Conservation (phyloP, 257 asterid genomes). For the Jasminum sambac region DNA sequence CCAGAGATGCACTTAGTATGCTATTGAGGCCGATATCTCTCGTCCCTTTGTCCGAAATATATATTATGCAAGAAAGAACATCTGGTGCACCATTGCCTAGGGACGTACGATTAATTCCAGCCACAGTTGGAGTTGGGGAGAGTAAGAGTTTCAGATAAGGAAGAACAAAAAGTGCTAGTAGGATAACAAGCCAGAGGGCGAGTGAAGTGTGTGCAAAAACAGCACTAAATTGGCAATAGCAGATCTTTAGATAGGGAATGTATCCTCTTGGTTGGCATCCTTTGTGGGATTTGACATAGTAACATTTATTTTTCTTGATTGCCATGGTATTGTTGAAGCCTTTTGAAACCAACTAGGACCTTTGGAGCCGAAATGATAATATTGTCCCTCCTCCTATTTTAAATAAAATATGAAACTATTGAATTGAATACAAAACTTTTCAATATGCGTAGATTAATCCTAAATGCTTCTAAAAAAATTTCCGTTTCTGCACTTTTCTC, state of each 20-base stretch:
- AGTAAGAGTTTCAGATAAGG: constrained; percentile 24
- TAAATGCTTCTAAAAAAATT: too few species aligned
- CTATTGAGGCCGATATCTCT: constrained; percentile 27
- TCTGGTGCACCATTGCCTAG: constrained; percentile 46
- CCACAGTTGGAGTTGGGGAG: constrained; percentile 32
- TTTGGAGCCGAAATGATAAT: too few species aligned
- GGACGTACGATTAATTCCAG: constrained; percentile 37
- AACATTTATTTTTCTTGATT: constrained; percentile 26
- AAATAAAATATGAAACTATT: too few species aligned
- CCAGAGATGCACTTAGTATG: constrained; percentile 27
- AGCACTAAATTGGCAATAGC: constrained; percentile 34
- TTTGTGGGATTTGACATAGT: constrained; percentile 28
- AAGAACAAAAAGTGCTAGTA: too few species aligned
- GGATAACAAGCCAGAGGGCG: constrained; percentile 30
- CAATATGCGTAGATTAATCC: too few species aligned
- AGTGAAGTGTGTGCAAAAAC: constrained; percentile 22
- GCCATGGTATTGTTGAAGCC: constrained; percentile 5
- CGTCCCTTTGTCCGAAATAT: constrained; percentile 26
- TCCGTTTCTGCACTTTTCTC: too few species aligned
- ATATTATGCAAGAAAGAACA: constrained; percentile 26
- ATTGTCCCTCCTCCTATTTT: too few species aligned
- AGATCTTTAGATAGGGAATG: constrained; percentile 34
- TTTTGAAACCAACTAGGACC: constrained; percentile 25
- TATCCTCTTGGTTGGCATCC: constrained; percentile 35
- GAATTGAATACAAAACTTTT: too few species aligned